phyloP scores from a whole-genome alignment of 208 protist genomes.

The Crithidia sp. region DNA sequence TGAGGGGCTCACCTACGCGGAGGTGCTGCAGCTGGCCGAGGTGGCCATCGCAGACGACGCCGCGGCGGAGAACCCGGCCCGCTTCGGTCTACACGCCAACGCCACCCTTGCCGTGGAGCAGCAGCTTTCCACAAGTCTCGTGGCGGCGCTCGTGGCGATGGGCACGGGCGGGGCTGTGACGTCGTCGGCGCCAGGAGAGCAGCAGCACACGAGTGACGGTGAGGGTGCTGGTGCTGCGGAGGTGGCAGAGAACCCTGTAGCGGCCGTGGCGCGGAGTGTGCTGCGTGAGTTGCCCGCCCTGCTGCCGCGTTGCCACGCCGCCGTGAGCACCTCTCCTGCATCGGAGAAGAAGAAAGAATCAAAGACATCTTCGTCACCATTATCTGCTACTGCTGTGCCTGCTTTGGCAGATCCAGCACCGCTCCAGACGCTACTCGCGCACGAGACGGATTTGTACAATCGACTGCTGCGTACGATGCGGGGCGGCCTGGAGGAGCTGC shows the following conservation, averaged over 20 bases:
- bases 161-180: slow-evolving; percentile 39
- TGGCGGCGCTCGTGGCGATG: slow-evolving; percentile 57
- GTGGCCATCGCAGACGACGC: slow-evolving; percentile 49
- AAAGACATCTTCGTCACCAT: neutral
- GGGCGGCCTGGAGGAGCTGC: slow-evolving; percentile 62
- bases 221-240: slow-evolving; percentile 13
- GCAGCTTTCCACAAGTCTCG: slow-evolving; percentile 48
- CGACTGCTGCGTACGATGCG: slow-evolving; percentile 59
- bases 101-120: slow-evolving; percentile 91
- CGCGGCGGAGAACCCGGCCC: slow-evolving; percentile 65
- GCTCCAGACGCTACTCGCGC: slow-evolving; percentile 81
- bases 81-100: slow-evolving; percentile 96
- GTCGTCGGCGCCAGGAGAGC: slow-evolving; percentile 34
- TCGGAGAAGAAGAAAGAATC: neutral
- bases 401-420: slow-evolving; percentile 54
- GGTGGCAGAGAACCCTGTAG: slow-evolving; percentile 34
- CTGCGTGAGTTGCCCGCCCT: slow-evolving; percentile 60
- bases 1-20: slow-evolving; percentile 45
- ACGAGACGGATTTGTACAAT: slow-evolving; percentile 93
- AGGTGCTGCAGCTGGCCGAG: slow-evolving; percentile 64
- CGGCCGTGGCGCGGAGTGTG: slow-evolving; percentile 55
- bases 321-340: neutral
- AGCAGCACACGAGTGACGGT: slow-evolving; percentile 20
- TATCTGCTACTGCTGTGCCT: slow-evolving; percentile 13
- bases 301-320: slow-evolving; percentile 51